Base-by-base conservation (phyloP, 176 grass and related monocot genomes). In the Bonia amplexicaulis region DNA sequence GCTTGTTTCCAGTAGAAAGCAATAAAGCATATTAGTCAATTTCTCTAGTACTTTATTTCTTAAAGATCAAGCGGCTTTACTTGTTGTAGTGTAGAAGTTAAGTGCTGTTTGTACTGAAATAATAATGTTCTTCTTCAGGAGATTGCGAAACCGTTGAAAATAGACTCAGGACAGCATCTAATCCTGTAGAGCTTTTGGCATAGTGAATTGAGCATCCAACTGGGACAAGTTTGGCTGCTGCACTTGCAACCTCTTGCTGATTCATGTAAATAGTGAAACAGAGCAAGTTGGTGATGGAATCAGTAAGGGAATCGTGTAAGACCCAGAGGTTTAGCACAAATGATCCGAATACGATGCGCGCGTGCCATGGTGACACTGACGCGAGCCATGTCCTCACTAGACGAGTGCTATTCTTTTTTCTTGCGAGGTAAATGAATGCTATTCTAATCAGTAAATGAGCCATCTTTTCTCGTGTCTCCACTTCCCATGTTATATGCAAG, bases 151-250 rank as follows among this genome's bases (percentile, higher is more conserved):
- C 88, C 2, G 48, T 86, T 3, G 84, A 90, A 82, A 83, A 90
- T 59, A 83, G 22, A 59, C 39, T 82, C 27, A 20, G 9, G 87
- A 77, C 54, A 92, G 63, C 29, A 69, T 92, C 1, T 79, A 92
- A 89, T 92, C 83, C 63, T 92, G 87, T 44, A 48, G 16, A 77
- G 61, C 80, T 60, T 86, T 78, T 35, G 74, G 76, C 87, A 16
- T 31, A 31, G 1, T 86, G 70, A 84, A 83, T 25, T 85, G 74
- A 75, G 25, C 26, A 86, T 73, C 25, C 66, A 73, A 66, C 19
- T 65, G 19, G 44, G 29, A 35, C 12, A 51, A 17, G 25, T 54
- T 59, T 51, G 2, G 10, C 16, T 33, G 42, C 12, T 68, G 8
- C 41, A 22, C 31, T 31, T 19, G 57, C 23, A 82, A 47, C 47